These are phyloP conservation scores for Fusarium nanum DNA, from an alignment of 2,329 filamentous ascomycete species.

Conservation along the genomic window DNA sequence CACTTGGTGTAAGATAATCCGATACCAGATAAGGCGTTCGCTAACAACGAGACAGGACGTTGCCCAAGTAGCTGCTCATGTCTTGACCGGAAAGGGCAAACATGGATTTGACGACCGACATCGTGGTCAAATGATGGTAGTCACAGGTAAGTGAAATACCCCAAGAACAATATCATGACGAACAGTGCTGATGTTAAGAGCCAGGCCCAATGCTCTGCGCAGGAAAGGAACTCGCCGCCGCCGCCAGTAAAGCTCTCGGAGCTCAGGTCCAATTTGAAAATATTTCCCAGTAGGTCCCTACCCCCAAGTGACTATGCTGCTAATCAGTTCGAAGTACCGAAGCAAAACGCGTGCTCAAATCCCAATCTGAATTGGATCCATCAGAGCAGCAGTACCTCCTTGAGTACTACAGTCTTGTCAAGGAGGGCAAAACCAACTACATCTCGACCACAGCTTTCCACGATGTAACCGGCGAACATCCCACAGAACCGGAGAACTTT, in stretches of 20 bases:
- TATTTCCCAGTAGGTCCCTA: conserved; percentile 24
- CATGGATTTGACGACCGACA: conserved; percentile 21
- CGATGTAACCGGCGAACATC: conserved; percentile 12
- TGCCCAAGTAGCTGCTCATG: conserved; percentile 23
- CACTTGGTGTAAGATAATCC: neutral
- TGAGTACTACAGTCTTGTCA: conserved; percentile 23
- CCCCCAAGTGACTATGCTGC: too few relatives aligned
- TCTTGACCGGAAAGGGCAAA: conserved; percentile 21
- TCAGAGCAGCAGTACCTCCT: conserved; percentile 17
- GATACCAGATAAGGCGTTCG: rapidly evolving
- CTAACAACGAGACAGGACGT: neutral
- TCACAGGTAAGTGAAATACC: neutral
- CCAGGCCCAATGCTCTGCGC: conserved; percentile 59
- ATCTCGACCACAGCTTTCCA: conserved; percentile 7
- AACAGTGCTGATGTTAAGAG: neutral
- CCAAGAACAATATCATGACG: rapidly evolving
- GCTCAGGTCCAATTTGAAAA: conserved; percentile 47
- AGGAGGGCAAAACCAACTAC: conserved; percentile 22
- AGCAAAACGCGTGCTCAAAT: conserved; percentile 14
- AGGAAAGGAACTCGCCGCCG: conserved; percentile 59
- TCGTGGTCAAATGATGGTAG: conserved; percentile 21
- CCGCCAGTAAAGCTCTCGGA: conserved; percentile 58
- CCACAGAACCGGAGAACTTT: conserved; percentile 12
- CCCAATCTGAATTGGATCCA: neutral
- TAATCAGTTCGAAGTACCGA: conserved; percentile 3